Evolutionary conservation across 202 grass and related monocot species (phyloP).

Genomic region (Panicum hallii): DNA sequence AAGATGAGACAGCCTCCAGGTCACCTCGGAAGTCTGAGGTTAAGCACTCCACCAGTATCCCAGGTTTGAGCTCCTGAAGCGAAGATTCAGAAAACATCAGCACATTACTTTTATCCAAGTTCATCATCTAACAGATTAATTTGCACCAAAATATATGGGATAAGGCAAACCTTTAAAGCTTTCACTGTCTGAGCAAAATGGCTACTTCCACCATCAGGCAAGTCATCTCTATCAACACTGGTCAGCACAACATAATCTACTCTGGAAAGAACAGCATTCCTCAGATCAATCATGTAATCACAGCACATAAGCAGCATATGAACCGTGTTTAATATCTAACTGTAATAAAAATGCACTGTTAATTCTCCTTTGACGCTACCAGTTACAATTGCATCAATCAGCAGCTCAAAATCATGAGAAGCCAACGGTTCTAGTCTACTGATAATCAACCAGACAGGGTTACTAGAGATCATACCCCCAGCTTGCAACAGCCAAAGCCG

Average conservation of each 20-base stretch:
- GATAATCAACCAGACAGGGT: not conserved
- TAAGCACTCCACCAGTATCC: conserved; percentile 88
- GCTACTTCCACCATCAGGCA: conserved; percentile 83
- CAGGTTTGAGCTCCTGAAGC: conserved; percentile 78
- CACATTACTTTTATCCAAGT: not conserved
- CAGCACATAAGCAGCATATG: not conserved
- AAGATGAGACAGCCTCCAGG: conserved; percentile 62
- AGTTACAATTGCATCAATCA: not conserved
- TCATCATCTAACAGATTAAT: not conserved
- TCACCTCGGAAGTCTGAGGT: conserved; percentile 96
- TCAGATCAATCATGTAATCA: not conserved
- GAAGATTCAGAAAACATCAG: conserved; percentile 9
- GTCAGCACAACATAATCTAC: conserved; percentile 92
- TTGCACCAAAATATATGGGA: not conserved
- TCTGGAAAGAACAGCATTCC: conserved; percentile 42
- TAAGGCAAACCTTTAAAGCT: conserved; percentile 74
- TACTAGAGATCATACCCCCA: conserved; percentile 68
- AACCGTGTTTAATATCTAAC: not conserved
- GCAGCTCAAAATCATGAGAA: conserved; percentile 1
- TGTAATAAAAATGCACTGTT: not conserved
- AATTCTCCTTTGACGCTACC: not conserved
- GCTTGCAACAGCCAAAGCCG: conserved; percentile 72
- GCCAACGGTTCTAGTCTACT: not conserved
- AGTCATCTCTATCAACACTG: conserved; percentile 94
- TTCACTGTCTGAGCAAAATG: conserved; percentile 90